Evolutionary conservation across 345 rosid genomes (phyloP).

Genomic region (Erucastrum elatum): DNA sequence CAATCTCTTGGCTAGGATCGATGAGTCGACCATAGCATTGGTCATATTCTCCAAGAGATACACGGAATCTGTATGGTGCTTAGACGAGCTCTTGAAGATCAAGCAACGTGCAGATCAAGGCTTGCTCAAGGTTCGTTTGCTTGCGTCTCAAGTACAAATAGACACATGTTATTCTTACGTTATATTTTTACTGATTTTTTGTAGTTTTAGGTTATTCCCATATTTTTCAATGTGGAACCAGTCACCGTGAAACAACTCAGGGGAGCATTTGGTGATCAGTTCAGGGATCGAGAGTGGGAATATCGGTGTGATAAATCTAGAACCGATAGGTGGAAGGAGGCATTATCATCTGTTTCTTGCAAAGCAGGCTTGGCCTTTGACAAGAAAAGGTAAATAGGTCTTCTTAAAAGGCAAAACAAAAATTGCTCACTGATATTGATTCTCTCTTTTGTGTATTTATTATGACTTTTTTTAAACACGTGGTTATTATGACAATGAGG

Average conservation of each 20-base stretch:
- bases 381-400: not conserved
- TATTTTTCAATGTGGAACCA: not conserved
- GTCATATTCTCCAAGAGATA: not conserved
- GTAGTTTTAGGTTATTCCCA: not conserved
- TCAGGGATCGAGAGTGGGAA: not conserved
- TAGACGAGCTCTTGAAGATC: constrained; percentile 6
- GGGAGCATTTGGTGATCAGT: not conserved
- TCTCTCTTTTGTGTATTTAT: too few relatives aligned
- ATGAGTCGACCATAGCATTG: not conserved
- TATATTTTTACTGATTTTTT: too few relatives aligned
- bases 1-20: not conserved
- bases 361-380: not conserved
- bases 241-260: not conserved
- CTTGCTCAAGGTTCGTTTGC: not conserved
- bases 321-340: not conserved
- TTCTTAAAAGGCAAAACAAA: too few relatives aligned
- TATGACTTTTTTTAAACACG: too few relatives aligned
- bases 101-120: not conserved
- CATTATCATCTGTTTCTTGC: not conserved
- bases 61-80: not conserved
- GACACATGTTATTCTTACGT: not conserved
- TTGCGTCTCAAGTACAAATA: not conserved
- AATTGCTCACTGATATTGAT: too few relatives aligned
- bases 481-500: too few relatives aligned
- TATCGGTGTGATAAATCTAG: not conserved